Evolutionary conservation across 2,329 filamentous ascomycete genomes (phyloP).

Genomic region (Cadophora sp.): DNA sequence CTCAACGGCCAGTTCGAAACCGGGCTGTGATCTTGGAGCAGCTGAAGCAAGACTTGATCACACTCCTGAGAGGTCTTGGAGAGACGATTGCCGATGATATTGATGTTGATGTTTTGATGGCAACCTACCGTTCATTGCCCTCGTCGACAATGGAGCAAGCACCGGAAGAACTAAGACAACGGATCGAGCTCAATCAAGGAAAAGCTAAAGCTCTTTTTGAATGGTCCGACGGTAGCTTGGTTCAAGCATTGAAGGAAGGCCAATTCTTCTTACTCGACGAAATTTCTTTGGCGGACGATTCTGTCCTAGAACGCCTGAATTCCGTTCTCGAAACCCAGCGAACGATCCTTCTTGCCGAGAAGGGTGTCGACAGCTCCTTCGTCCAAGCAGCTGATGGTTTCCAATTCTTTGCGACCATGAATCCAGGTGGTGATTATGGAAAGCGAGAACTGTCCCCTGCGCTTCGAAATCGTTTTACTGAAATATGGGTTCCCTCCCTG

Average conservation of each 20-base stretch:
- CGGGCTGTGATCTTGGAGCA: conserved; percentile 73
- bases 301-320: conserved; percentile 93
- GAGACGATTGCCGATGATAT: conserved; percentile 63
- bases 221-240: conserved; percentile 93
- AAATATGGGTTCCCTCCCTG: conserved; percentile 95
- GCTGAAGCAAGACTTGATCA: conserved; percentile 66
- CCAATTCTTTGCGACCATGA: conserved; percentile 99
- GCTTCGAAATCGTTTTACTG: conserved; percentile 93
- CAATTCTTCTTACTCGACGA: conserved; percentile 95
- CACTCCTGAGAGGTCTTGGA: conserved; percentile 50
- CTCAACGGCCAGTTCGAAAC: conserved; percentile 90
- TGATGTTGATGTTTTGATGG: conserved; percentile 61
- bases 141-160: conserved; percentile 15
- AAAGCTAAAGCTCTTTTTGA: conserved; percentile 90
- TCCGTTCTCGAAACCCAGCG: conserved; percentile 91
- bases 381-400: conserved; percentile 80
- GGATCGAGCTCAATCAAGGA: conserved; percentile 56
- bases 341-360: conserved; percentile 89
- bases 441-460: conserved; percentile 97
- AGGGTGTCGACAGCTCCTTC: conserved; percentile 83
- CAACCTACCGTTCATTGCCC: conserved; percentile 53
- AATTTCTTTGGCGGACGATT: conserved; percentile 97
- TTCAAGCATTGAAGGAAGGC: conserved; percentile 90
- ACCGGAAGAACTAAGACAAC: conserved; percentile 43
- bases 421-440: conserved; percentile 96